Evolutionary conservation across 495 filamentous ascomycete species (phyloP), one percentile per base, ranked within the genome.

Genomic region (Aspergillus olivimuriae): DNA sequence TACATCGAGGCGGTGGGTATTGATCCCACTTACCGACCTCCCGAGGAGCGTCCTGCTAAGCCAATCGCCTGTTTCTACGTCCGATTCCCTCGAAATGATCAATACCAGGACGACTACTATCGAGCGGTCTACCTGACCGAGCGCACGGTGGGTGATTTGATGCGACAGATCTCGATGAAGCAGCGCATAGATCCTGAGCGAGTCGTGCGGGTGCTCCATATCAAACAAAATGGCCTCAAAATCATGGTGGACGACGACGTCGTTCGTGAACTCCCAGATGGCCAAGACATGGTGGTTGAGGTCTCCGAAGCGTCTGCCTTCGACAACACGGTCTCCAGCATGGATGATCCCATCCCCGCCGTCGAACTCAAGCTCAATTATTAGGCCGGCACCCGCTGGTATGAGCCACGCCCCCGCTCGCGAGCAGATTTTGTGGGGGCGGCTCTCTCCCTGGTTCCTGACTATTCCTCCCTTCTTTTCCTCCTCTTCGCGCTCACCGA

Each of bases 1-100:
- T 96, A 82, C 81, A 90, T 98, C 44, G 91, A 99, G 58, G 89
- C 88, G 1, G 65, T 95, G 5, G 92, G 85, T 30, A 87, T 97
- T 19, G 94, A 99, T 62, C 72, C 81, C 9, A 71, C 75, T 0
- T 99, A 99, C 57, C 77, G 83, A 41, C 84, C 92, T 23, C 91
- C 92, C 3, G 63, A 74, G 5, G 86, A 94, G 48, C 76, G 74
- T 34, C 63, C 73, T 2, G 64, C 76, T 14, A 94, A 88, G 58
- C 82, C 84, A 31, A 70, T 94, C 41, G 94, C 92, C 39, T 95
- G 89, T 65, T 87, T 96, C 61, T 97, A 94, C 58, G 67, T 95
- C 26, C 77, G 80, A 16, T 80, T 81, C 28, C 67, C 70, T 18
- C 57, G 77, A n/a, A 63, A 68, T 14, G 66, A 72, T 10, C 68